Base-by-base conservation (phyloP, 2,329 filamentous ascomycete genomes). In the Fusarium foetens region DNA sequence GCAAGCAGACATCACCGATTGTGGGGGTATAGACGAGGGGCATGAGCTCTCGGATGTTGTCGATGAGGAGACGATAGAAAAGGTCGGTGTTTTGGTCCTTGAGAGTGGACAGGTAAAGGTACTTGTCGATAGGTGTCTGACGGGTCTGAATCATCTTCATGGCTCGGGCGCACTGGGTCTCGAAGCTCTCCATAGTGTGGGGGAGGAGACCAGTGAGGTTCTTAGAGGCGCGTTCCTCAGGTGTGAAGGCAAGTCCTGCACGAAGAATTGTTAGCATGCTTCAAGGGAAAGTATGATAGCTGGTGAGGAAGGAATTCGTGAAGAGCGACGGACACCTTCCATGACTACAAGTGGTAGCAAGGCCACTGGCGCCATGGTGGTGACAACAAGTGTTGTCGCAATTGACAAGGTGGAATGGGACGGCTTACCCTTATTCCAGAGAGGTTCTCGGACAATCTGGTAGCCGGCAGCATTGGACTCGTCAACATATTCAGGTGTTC, bases 1-100 rank as follows among this genome's bases (percentile, higher is more conserved):
- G 92, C 80, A 97, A 87, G 85, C 96, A 99, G 75, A 97, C 96
- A 81, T 98, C 95, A 78, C 96, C 96, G 77, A 99, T 94, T 79
- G 93, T 95, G 49, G 93, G 93, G 23, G 93, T 96, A 85, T 96
- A 96, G 77, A 96, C 93, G 73, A 95, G 85, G 53, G 93, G 93
- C 84, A 94, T 95, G 75, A 95, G 85, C 77, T 94, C 92, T 84
- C 92, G 86, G 68, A 91, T 84, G 83, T 95, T 91, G 82, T 94
- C 89, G 72, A 94, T 92, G 71, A 95, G 86, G 70, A 95, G 87
- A 73, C 93, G 89, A 86, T 94, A 95, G 86, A 95, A 96, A 65
- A 96, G 88, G 81, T 95, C 91, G 70, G 90, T 88, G 80, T 95
- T 95, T 77, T 91, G 89, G 80, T 88, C 88, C 83, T 94, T 93